Percentiles rank a stretch among this genome's conserved stretches.
Evolutionary conservation across 2,329 filamentous ascomycete species (phyloP).

Genomic region (Botryotinia globosa): DNA sequence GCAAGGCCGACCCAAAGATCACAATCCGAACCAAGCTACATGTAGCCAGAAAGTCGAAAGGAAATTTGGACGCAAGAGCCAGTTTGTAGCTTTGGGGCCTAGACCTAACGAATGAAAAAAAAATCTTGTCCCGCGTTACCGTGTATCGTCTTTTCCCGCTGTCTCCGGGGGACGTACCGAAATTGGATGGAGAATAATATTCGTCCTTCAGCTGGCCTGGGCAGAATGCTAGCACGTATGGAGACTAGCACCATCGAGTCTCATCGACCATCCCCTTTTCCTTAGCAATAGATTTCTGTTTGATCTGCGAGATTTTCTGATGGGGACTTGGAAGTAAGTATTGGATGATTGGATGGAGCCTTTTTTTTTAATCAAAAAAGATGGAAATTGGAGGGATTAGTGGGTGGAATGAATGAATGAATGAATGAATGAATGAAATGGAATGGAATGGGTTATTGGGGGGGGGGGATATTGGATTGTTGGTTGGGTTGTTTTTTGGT

Average conservation of each 20-base stretch:
- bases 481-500: too few relatives aligned
- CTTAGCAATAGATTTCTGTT: neutral
- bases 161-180: slow-evolving; percentile 3
- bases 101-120: neutral
- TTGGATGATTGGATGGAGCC: neutral
- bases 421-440: neutral
- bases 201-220: neutral
- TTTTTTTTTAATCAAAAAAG: neutral
- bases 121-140: neutral
- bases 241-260: neutral
- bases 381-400: neutral
- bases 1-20: neutral
- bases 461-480: too few relatives aligned
- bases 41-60: neutral
- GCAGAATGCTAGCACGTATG: neutral
- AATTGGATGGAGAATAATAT: slow-evolving; percentile 10
- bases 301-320: slow-evolving; percentile 12
- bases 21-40: neutral
- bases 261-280: slow-evolving; percentile 2
- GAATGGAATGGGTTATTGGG: neutral
- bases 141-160: slow-evolving; percentile 11
- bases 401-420: neutral
- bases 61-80: slow-evolving; percentile 1
- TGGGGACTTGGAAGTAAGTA: neutral
- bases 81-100: neutral